Conservation (phyloP, 2,329 filamentous ascomycete genomes). For the Paraphoma chrysanthemicola region DNA sequence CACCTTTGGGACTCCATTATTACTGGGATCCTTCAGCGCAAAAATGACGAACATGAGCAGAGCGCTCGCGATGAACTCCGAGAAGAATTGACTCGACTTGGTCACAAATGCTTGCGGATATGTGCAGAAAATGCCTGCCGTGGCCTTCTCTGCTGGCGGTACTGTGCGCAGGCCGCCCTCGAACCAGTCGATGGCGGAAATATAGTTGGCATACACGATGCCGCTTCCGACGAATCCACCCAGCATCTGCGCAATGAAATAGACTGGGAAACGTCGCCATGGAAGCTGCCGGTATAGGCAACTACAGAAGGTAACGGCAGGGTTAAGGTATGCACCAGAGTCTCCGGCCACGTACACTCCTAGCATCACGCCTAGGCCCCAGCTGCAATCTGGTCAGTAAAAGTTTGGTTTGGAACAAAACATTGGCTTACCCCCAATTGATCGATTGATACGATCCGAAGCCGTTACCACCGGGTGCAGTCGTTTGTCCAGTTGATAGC, state of each 20-base stretch:
- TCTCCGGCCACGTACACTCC: constrained; percentile 70
- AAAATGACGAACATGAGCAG: constrained; percentile 77
- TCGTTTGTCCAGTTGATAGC: constrained; percentile 44
- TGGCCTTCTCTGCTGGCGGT: constrained; percentile 61
- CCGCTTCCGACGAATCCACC: constrained; percentile 68
- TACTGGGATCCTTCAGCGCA: constrained; percentile 65
- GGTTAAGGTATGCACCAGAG: constrained; percentile 69
- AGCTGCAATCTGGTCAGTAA: constrained; percentile 29
- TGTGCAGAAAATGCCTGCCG: constrained; percentile 75
- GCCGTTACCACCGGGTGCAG: constrained; percentile 51
- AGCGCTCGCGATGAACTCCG: constrained; percentile 72
- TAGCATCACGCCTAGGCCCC: constrained; percentile 49
- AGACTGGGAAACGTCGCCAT: constrained; percentile 74
- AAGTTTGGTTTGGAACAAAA: neutral
- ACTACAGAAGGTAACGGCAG: constrained; percentile 73
- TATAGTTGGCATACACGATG: constrained; percentile 54
- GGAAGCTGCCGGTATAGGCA: constrained; percentile 73
- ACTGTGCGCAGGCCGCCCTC: constrained; percentile 73
- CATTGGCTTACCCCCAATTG: constrained; percentile 47
- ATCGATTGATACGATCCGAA: constrained; percentile 53
- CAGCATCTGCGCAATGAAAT: constrained; percentile 69
- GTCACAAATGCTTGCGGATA: constrained; percentile 73
- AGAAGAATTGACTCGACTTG: constrained; percentile 72
- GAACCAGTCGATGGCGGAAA: constrained; percentile 67
- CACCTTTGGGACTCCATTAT: constrained; percentile 47